Percentiles rank a stretch among this genome's conserved stretches.
Evolutionary conservation across 1,284 basidiomycete species (phyloP).

Genomic region (Cryptococcus sp.): DNA sequence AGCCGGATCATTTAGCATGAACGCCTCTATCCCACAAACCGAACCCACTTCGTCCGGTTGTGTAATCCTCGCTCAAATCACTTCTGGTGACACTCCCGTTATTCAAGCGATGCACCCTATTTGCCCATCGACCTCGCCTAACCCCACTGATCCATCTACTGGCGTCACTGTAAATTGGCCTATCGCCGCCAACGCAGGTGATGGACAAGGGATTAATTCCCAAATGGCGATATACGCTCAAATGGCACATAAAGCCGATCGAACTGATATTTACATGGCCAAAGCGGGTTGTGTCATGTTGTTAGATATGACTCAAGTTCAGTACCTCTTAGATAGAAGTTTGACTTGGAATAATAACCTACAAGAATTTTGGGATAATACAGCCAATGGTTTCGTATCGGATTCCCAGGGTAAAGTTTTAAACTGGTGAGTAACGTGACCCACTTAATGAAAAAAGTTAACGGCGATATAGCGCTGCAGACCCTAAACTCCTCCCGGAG

Average conservation of each 20-base stretch:
- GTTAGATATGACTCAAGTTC: neutral
- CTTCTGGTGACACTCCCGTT: conserved; percentile 8
- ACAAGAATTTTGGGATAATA: conserved; percentile 1
- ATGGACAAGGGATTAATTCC: neutral
- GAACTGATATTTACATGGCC: neutral
- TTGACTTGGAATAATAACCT: conserved; percentile 2
- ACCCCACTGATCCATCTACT: neutral
- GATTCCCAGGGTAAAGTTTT: neutral
- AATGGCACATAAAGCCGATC: neutral
- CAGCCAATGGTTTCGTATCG: neutral
- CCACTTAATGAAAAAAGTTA: neutral
- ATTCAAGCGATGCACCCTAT: conserved; percentile 4
- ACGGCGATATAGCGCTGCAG: neutral
- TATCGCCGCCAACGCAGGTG: neutral
- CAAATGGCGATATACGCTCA: neutral
- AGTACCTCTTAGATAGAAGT: conserved; percentile 1
- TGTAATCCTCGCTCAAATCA: conserved; percentile 19
- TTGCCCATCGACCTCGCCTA: neutral
- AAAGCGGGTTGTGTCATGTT: neutral
- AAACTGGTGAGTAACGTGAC: neutral
- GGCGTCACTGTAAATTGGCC: neutral
- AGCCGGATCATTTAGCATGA: neutral
- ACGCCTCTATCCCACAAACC: neutral
- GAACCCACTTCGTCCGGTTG: conserved; percentile 11
- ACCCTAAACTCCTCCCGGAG: neutral